Percentiles rank a stretch among this genome's conserved stretches.
Conservation (phyloP, 805 yeast genomes). For the Grigorovia yakushimaensis region DNA sequence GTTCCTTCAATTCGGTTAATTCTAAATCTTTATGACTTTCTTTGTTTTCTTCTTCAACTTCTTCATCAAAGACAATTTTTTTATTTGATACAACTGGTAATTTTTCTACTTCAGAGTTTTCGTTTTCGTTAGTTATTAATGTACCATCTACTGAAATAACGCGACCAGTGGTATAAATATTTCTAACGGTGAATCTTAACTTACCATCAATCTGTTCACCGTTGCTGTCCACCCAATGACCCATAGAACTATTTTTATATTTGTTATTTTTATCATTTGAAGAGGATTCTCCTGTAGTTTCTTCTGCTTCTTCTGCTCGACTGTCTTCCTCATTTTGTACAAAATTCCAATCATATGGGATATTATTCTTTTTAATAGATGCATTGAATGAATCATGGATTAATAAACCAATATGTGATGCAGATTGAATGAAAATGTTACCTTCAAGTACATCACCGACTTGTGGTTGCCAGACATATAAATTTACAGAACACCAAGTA, state of each 20-base stretch:
- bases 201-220: constrained; percentile 77
- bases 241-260: constrained; percentile 42
- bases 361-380: constrained; percentile 70
- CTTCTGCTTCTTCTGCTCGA: constrained; percentile 7
- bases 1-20: constrained; percentile 25
- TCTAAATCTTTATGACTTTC: constrained; percentile 29
- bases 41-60: constrained; percentile 28
- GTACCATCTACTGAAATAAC: constrained; percentile 88
- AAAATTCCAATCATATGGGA: constrained; percentile 83
- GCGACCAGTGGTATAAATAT: constrained; percentile 66
- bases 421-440: constrained; percentile 81
- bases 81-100: constrained; percentile 42
- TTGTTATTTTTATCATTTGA: constrained; percentile 13
- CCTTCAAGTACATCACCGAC: constrained; percentile 86
- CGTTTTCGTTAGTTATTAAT: constrained; percentile 32
- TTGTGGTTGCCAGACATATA: constrained; percentile 83
- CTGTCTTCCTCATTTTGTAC: constrained; percentile 50
- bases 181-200: constrained; percentile 61
- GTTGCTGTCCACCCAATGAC: constrained; percentile 77
- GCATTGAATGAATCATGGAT: constrained; percentile 94
- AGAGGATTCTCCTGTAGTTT: neutral
- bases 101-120: constrained; percentile 39
- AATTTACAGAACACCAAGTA: constrained; percentile 75
- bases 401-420: constrained; percentile 86
- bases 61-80: constrained; percentile 44